Percentiles rank a stretch among this genome's conserved stretches.
These are phyloP conservation scores for Puccinia coronata DNA, from an alignment of 1,284 basidiomycete genomes.

Conservation along the genomic window DNA sequence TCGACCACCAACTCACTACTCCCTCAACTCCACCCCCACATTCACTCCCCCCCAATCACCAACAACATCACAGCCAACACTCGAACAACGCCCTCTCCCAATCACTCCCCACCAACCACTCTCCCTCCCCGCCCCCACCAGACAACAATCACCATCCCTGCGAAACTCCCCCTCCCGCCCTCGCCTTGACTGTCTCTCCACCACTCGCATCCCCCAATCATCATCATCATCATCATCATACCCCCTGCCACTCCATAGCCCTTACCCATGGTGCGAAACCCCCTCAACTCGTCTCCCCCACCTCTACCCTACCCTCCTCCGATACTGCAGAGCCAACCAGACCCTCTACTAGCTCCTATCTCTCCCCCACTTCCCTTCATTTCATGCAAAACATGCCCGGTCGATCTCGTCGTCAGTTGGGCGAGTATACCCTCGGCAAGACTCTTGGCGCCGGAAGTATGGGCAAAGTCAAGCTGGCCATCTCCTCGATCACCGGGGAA, in stretches of 20 bases:
- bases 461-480: constrained; percentile 98
- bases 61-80: neutral
- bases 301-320: neutral
- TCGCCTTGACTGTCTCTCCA: constrained; percentile 3
- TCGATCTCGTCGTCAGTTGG: constrained; percentile 65
- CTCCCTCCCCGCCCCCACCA: neutral
- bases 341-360: neutral
- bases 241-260: neutral
- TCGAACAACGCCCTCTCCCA: neutral
- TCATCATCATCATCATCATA: no score
- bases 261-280: neutral
- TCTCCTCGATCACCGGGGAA: constrained; percentile 83
- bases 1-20: constrained; percentile 14
- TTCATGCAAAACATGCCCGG: constrained; percentile 14
- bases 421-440: constrained; percentile 94
- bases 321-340: neutral
- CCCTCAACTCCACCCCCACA: neutral
- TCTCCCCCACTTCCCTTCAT: neutral
- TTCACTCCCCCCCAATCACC: neutral
- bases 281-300: constrained; percentile 10
- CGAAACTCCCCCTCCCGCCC: neutral
- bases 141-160: neutral
- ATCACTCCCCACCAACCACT: neutral
- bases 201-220: neutral
- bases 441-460: constrained; percentile 96